Evolutionary conservation across 2,329 filamentous ascomycete species (phyloP), one percentile per base, ranked within the genome.

Genomic region (Colletotrichum tropicicola): DNA sequence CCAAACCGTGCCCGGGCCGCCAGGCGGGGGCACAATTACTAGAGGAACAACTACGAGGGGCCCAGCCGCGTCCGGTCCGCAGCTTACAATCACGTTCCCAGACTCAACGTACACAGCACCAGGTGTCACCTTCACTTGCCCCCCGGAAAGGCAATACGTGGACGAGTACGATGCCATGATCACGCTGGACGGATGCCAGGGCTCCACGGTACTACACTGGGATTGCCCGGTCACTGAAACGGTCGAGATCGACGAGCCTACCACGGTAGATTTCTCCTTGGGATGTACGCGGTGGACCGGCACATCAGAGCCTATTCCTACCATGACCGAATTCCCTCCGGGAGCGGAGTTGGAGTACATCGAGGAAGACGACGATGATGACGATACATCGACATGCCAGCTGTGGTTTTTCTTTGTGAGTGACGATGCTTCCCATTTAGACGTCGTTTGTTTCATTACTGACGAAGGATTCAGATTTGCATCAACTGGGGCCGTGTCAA

Each of bases 401-500:
- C 32, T 59, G 15, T 59, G 57, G 57, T 59, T 59, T 25, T 59
- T 59, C 37, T 44, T 21, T 12, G 55, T 59, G 21, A 51, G 53
- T 44, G 15, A 55, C 17, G 19, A n/a, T n/a, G n/a, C n/a, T n/a
- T 1, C 27, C 3, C 21, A 15, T n/a, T n/a, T n/a, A n/a, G n/a
- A n/a, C n/a, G 6, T 25, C 27, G n/a, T 30, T 25, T 23, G 44
- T 25, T 41, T 37, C 28, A 5, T 21, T 23, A 23, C 28, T 37
- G 9, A 53, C n/a, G 13, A 3, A 53, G 9, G 5, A 3, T 25
- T 5, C 17, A 53, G 30, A 55, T 55, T 9, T 55, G 51, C 37
- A 55, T 55, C 37, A 32, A 17, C 21, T 55, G 35, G 19, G 35
- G 21, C 13, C 21, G 35, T 17, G 32, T 44, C 30, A 41, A 43